Conservation (phyloP, 805 yeast genomes). For the Kregervanrija pseudodelftensis region DNA sequence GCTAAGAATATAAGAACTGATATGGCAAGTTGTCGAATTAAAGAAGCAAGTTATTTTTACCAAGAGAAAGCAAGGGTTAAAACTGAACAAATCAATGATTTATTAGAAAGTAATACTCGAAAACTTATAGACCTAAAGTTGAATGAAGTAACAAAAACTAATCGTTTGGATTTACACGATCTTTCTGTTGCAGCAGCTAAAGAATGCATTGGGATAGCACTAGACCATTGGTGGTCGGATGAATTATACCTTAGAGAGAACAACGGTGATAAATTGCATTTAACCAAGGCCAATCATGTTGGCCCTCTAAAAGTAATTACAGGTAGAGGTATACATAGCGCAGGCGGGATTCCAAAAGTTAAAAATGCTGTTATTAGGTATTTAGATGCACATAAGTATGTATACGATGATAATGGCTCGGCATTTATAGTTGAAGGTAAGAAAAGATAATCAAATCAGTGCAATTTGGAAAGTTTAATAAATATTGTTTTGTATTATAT, state of each 20-base stretch:
- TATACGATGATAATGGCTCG: constrained; percentile 41
- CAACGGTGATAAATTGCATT: constrained; percentile 30
- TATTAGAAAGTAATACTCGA: no score
- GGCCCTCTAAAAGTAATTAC: constrained; percentile 46
- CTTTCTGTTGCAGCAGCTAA: constrained; percentile 42
- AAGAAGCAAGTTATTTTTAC: no score
- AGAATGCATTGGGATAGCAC: constrained; percentile 26
- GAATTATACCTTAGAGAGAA: constrained; percentile 41
- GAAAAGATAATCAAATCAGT: constrained; percentile 2
- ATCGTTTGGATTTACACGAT: constrained; percentile 51
- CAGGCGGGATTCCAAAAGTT: constrained; percentile 46
- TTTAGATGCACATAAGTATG: constrained; percentile 32
- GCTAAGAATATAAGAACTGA: no score
- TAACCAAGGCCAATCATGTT: constrained; percentile 32
- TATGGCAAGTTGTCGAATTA: no score
- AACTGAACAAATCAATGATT: no score
- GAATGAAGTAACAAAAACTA: constrained; percentile 12
- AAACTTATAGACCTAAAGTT: neutral
- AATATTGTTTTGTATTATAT: no score
- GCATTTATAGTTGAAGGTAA: constrained; percentile 39
- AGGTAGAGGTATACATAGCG: constrained; percentile 67
- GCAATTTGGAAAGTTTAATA: neutral
- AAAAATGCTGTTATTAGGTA: constrained; percentile 34
- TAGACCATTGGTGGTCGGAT: constrained; percentile 56
- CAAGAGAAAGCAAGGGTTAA: no score